These are phyloP conservation scores for Zasmidium angulare DNA, from an alignment of 2,329 filamentous ascomycete species.

Conservation along the genomic window DNA sequence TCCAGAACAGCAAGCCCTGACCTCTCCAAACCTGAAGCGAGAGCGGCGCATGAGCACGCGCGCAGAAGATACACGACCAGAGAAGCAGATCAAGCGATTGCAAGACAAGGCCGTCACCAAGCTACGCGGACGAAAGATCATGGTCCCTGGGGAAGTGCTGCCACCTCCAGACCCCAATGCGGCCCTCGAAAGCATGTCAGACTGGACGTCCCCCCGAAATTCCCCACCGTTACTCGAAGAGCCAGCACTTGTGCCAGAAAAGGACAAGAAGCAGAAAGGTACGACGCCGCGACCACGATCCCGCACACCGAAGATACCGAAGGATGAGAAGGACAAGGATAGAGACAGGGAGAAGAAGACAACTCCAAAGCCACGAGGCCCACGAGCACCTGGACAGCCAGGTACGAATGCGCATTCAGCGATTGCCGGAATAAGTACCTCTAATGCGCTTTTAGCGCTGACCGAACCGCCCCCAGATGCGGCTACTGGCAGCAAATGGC, in stretches of 20 bases:
- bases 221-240: conserved; percentile 34
- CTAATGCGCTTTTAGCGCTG: conserved; percentile 59
- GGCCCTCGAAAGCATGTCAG: conserved; percentile 36
- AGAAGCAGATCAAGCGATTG: conserved; percentile 26
- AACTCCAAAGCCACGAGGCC: conserved; percentile 44
- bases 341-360: conserved; percentile 34
- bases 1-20: conserved; percentile 38
- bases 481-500: conserved; percentile 58
- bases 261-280: conserved; percentile 17
- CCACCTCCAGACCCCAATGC: conserved; percentile 46
- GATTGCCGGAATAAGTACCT: conserved; percentile 60
- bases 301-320: conserved; percentile 39
- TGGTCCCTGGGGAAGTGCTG: conserved; percentile 45
- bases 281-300: conserved; percentile 31
- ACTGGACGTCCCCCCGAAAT: conserved; percentile 40
- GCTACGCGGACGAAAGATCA: conserved; percentile 38
- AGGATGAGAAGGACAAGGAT: conserved; percentile 37
- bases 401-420: conserved; percentile 56
- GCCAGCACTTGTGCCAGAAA: conserved; percentile 22
- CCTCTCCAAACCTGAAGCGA: conserved; percentile 36
- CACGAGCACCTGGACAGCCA: conserved; percentile 44
- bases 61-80: conserved; percentile 26
- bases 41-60: conserved; percentile 32
- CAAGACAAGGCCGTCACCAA: conserved; percentile 36
- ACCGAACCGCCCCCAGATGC: conserved; percentile 62